Conservation (phyloP, 352 stramenopile genomes). For the Globisporangium barbulae region DNA sequence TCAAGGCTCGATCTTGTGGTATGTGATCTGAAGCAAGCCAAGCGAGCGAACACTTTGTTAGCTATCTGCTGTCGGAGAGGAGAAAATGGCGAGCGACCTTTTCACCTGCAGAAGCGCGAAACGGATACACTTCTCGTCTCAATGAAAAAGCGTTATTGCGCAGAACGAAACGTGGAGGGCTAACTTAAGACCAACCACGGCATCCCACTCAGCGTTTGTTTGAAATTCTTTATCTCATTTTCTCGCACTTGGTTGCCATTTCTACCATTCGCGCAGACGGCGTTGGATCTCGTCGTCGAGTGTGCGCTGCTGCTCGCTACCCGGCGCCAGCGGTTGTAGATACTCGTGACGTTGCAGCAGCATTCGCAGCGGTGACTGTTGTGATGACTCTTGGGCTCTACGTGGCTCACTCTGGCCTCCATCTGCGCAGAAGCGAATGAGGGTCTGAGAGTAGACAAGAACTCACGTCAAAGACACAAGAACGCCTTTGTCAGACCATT, state of each 20-base stretch:
- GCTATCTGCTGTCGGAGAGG: background rate
- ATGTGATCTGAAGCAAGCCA: background rate
- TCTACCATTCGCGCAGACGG: background rate
- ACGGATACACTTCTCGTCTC: background rate
- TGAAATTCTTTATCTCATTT: background rate
- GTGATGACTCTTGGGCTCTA: background rate
- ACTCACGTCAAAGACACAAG: background rate
- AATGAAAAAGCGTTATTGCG: background rate
- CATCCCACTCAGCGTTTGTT: background rate
- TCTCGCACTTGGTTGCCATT: background rate
- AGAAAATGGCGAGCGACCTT: background rate
- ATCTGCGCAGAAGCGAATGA: slow-evolving; percentile 3
- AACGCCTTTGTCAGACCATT: background rate
- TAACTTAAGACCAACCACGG: background rate
- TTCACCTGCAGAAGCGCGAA: background rate
- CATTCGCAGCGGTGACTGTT: background rate
- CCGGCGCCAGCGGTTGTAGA: background rate
- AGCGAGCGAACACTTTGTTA: background rate
- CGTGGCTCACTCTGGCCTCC: background rate
- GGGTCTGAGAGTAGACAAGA: background rate
- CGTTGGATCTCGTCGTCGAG: background rate
- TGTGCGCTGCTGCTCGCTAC: background rate
- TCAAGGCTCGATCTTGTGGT: background rate
- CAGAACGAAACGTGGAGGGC: background rate
- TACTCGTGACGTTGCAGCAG: slow-evolving; percentile 5